Conservation (phyloP, 1,284 basidiomycete species). For the Leccinum griseonigrum region DNA sequence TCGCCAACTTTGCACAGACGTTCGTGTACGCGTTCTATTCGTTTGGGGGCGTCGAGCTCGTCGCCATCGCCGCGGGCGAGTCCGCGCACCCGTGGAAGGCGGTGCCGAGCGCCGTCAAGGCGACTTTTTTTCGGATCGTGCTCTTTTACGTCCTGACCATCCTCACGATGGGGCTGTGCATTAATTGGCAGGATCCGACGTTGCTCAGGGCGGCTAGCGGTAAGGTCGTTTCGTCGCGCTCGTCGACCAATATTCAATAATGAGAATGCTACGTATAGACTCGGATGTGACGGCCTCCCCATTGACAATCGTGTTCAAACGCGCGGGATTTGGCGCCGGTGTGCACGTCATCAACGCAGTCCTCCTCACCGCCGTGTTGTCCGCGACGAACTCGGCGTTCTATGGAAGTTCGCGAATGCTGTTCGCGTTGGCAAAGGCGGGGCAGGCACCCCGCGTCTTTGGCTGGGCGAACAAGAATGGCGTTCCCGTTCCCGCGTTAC, state of each 20-base stretch:
- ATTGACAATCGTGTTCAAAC: constrained; percentile 56
- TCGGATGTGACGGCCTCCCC: constrained; percentile 51
- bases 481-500: constrained; percentile 55
- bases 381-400: constrained; percentile 56
- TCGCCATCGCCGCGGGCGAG: constrained; percentile 64
- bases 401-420: constrained; percentile 67
- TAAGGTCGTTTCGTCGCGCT: constrained; percentile 18
- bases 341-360: constrained; percentile 56
- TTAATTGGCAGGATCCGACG: constrained; percentile 50
- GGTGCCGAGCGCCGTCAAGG: constrained; percentile 66
- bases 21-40: constrained; percentile 64
- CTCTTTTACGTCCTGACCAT: constrained; percentile 61
- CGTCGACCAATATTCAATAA: constrained; percentile 4
- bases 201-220: constrained; percentile 44
- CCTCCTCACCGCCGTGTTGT: constrained; percentile 65
- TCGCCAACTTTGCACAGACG: constrained; percentile 50
- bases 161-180: constrained; percentile 54
- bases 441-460: constrained; percentile 47
- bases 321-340: constrained; percentile 57
- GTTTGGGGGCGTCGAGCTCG: constrained; percentile 75
- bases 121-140: constrained; percentile 66
- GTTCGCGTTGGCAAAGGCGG: constrained; percentile 47
- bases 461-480: constrained; percentile 58
- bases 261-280: constrained; percentile 26
- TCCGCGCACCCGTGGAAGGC: constrained; percentile 56